Percentiles rank a stretch among this genome's conserved stretches.
phyloP scores from a whole-genome alignment of 306 rosid species.

The Clitoria ternatea region DNA sequence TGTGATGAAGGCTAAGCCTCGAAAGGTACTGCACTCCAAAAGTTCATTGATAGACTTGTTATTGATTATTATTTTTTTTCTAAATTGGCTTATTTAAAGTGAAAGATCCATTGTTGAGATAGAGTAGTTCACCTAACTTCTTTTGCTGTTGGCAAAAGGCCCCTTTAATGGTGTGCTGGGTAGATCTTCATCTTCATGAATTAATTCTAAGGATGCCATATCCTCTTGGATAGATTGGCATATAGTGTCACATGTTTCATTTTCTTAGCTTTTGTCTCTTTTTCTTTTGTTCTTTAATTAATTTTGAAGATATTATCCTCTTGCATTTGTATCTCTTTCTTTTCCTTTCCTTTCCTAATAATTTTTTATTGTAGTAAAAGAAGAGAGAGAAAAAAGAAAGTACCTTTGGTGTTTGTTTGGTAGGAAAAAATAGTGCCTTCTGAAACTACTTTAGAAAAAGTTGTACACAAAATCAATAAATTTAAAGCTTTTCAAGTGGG shows the following conservation, averaged over 20 bases:
- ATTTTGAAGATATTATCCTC: neutral
- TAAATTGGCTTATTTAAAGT: too few species aligned
- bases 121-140: neutral
- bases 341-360: neutral
- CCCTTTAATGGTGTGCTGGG: too few species aligned
- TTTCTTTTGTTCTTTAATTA: neutral
- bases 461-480: neutral
- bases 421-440: neutral
- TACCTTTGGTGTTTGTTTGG: neutral
- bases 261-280: neutral
- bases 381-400: neutral
- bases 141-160: too few species aligned
- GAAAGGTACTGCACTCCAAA: constrained; percentile 63
- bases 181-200: too few species aligned
- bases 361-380: neutral
- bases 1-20: constrained; percentile 95
- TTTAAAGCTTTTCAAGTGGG: neutral
- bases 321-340: neutral
- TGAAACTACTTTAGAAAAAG: neutral
- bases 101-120: neutral
- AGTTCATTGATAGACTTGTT: constrained; percentile 13
- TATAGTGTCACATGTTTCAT: neutral
- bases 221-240: too few species aligned
- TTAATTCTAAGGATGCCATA: too few species aligned
- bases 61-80: too few species aligned